These are phyloP conservation scores for Panaeolus cyanescens DNA, from an alignment of 768 basidiomycete species.

Conservation along the genomic window DNA sequence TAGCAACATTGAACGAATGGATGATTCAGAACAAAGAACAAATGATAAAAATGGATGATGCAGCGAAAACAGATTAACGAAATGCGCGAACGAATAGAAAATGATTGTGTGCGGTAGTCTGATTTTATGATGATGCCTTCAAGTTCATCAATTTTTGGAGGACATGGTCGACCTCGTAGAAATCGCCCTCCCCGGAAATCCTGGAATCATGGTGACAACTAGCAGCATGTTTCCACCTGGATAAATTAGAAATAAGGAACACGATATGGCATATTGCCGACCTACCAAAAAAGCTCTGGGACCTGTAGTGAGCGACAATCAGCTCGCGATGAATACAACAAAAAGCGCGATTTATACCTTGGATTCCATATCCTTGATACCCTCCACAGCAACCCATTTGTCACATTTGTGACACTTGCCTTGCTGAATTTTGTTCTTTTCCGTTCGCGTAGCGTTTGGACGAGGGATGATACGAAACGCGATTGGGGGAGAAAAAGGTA, in stretches of 20 bases:
- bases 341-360: constrained; percentile 48
- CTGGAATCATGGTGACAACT: constrained; percentile 65
- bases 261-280: constrained; percentile 7
- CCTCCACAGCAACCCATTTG: constrained; percentile 73
- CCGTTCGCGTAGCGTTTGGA: constrained; percentile 53
- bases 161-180: constrained; percentile 56
- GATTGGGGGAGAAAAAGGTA: constrained; percentile 78
- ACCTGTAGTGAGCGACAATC: constrained; percentile 41
- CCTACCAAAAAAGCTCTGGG: constrained; percentile 76
- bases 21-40: constrained; percentile 1
- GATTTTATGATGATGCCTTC: not conserved
- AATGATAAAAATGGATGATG: constrained; percentile 3
- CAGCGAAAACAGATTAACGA: not conserved
- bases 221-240: constrained; percentile 85
- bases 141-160: constrained; percentile 23
- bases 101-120: not conserved
- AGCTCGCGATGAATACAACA: not conserved
- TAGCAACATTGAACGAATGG: constrained; percentile 1
- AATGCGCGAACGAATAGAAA: not conserved
- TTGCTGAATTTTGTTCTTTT: constrained; percentile 59
- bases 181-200: constrained; percentile 57
- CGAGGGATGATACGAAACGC: constrained; percentile 55
- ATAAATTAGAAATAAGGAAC: not conserved
- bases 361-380: constrained; percentile 70
- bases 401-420: constrained; percentile 80